Conservation (phyloP, 2,329 filamentous ascomycete species). For the Hypoxylon sp. region DNA sequence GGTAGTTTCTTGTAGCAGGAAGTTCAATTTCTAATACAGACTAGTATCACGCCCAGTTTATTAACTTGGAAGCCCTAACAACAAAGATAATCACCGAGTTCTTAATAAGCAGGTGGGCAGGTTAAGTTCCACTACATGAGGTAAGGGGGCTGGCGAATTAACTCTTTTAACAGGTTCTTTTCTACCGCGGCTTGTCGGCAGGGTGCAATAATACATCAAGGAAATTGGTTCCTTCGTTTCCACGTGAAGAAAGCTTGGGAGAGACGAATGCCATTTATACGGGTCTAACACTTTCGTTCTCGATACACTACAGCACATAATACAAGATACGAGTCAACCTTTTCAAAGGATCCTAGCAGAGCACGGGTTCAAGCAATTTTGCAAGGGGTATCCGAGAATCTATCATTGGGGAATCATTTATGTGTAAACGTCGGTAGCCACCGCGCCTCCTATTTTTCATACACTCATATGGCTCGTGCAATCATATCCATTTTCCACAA, state of each 20-base stretch:
- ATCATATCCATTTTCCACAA: slow-evolving; percentile 40
- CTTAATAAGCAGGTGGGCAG: too few species aligned
- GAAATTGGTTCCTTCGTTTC: too few species aligned
- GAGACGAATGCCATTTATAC: too few species aligned
- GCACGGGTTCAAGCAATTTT: not conserved
- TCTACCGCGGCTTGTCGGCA: not conserved
- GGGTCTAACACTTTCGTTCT: not conserved
- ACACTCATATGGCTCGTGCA: slow-evolving; percentile 49
- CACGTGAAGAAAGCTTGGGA: too few species aligned
- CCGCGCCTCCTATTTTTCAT: slow-evolving; percentile 43
- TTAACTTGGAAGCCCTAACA: not conserved
- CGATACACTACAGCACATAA: not conserved
- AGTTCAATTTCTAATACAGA: slow-evolving; percentile 5
- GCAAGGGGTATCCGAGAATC: slow-evolving; percentile 29
- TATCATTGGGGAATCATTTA: slow-evolving; percentile 53
- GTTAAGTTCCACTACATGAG: not conserved
- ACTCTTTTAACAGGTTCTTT: not conserved
- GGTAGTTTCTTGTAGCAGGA: too few species aligned
- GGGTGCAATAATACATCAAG: not conserved
- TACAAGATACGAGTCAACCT: not conserved
- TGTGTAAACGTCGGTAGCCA: slow-evolving; percentile 33
- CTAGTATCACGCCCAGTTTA: not conserved
- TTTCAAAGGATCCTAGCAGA: not conserved
- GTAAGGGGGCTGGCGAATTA: not conserved
- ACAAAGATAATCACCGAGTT: slow-evolving; percentile 1